Conservation (phyloP, 208 protist genomes). For the Leishmania major region DNA sequence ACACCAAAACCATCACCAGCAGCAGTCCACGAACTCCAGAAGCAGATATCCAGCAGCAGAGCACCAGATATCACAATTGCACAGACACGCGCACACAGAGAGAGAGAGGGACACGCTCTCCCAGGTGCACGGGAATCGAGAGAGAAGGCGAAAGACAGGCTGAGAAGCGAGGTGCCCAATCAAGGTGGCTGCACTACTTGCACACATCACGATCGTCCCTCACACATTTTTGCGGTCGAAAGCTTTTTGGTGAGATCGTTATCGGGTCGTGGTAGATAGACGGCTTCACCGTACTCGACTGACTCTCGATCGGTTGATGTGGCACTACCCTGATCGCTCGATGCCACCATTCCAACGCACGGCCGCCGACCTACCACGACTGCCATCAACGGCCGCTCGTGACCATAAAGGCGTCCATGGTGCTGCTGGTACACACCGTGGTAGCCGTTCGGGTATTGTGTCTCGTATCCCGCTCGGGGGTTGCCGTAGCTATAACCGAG, state of each 20-base stretch:
- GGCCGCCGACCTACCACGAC: neutral
- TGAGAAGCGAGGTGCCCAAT: neutral
- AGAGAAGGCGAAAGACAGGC: neutral
- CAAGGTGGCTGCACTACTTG: neutral
- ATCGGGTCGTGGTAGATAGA: neutral
- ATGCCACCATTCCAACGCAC: neutral
- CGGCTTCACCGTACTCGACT: neutral
- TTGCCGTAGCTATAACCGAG: neutral
- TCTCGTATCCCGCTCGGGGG: neutral
- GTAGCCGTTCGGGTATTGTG: neutral
- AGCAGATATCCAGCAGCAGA: no score
- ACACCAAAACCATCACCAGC: no score
- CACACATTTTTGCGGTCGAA: neutral
- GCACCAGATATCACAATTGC: no score
- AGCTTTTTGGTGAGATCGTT: neutral
- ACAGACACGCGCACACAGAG: neutral
- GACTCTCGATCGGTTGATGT: neutral
- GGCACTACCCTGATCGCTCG: neutral
- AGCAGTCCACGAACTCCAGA: no score
- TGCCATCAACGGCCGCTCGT: neutral
- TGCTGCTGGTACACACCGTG: neutral
- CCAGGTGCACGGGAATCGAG: neutral
- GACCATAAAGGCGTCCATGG: neutral
- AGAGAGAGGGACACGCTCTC: neutral
- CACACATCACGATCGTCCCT: neutral